Percentiles rank a stretch among this genome's conserved stretches.
These are phyloP conservation scores for Beauveria asiatica DNA, from an alignment of 2,329 filamentous ascomycete species.

Conservation along the genomic window DNA sequence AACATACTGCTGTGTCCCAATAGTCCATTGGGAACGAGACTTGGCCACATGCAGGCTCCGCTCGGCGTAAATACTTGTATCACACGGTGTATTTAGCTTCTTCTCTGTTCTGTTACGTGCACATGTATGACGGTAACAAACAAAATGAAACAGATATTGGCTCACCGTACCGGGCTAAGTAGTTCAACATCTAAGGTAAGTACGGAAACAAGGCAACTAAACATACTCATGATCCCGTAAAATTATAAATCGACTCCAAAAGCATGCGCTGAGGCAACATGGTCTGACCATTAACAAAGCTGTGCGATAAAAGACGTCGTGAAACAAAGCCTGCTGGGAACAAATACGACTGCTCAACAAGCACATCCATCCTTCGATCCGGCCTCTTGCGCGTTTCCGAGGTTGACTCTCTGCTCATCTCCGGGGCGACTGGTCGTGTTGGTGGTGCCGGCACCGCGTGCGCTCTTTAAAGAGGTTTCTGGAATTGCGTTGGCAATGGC, in stretches of 20 bases:
- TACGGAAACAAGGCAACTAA: constrained; percentile 8
- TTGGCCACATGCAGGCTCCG: not conserved
- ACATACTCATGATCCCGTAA: constrained; percentile 10
- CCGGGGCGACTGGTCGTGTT: constrained; percentile 48
- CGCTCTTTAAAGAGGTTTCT: constrained; percentile 88
- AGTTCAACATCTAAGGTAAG: constrained; percentile 8
- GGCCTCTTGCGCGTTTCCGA: constrained; percentile 63
- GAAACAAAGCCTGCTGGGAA: constrained; percentile 7
- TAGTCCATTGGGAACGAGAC: not conserved
- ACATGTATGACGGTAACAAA: not conserved
- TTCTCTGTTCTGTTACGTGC: not conserved
- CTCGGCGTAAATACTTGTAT: not conserved
- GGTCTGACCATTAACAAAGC: constrained; percentile 6
- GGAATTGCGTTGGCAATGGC: constrained; percentile 97
- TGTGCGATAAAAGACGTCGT: constrained; percentile 6
- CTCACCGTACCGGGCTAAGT: not conserved
- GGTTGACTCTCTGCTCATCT: constrained; percentile 72
- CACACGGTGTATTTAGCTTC: not conserved
- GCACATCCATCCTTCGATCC: constrained; percentile 87
- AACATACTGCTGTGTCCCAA: not conserved
- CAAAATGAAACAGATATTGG: not conserved
- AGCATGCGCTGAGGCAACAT: constrained; percentile 9
- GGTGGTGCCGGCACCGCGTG: constrained; percentile 62
- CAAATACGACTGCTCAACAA: constrained; percentile 45
- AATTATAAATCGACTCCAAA: constrained; percentile 8